These are phyloP conservation scores for Umbelopsis sp. DNA, from an alignment of 192 early-diverging fungal species.

Conservation along the genomic window DNA sequence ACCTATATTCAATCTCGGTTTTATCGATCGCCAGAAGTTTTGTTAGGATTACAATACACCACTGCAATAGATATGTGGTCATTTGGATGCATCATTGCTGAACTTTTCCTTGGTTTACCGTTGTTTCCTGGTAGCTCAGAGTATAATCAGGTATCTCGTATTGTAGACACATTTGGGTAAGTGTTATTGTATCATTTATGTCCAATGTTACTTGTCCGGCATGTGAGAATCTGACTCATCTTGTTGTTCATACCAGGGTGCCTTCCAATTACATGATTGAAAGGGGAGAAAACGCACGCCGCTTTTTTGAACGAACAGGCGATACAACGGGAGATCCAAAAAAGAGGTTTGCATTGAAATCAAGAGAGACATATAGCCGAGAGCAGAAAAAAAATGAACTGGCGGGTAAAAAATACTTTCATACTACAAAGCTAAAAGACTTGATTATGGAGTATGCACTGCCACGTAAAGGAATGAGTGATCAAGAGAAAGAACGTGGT, in stretches of 20 bases:
- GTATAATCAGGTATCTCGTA: conserved; percentile 93
- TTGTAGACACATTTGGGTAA: conserved; percentile 90
- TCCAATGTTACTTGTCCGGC: no score
- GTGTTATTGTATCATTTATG: no score
- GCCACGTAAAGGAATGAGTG: conserved; percentile 6
- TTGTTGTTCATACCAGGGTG: conserved; percentile 33
- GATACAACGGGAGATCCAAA: conserved; percentile 24
- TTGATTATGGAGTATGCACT: conserved; percentile 22
- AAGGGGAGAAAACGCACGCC: conserved; percentile 76
- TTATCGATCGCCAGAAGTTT: conserved; percentile 94
- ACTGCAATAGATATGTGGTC: conserved; percentile 99
- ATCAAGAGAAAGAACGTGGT: conserved; percentile 16
- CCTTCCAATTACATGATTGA: conserved; percentile 90
- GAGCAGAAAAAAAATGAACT: conserved; percentile 24
- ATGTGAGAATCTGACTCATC: background rate
- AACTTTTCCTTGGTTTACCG: conserved; percentile 94
- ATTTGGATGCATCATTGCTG: conserved; percentile 95
- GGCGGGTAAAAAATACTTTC: conserved; percentile 24
- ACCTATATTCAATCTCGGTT: conserved; percentile 99
- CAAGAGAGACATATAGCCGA: conserved; percentile 14
- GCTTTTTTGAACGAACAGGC: conserved; percentile 76
- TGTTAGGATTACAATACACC: conserved; percentile 90
- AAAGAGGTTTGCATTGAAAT: conserved; percentile 15
- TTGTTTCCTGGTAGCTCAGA: conserved; percentile 96
- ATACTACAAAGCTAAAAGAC: conserved; percentile 13